Percentiles rank a stretch among this genome's conserved stretches.
phyloP scores from a whole-genome alignment of 306 rosid species.

The Quercus wislizeni region DNA sequence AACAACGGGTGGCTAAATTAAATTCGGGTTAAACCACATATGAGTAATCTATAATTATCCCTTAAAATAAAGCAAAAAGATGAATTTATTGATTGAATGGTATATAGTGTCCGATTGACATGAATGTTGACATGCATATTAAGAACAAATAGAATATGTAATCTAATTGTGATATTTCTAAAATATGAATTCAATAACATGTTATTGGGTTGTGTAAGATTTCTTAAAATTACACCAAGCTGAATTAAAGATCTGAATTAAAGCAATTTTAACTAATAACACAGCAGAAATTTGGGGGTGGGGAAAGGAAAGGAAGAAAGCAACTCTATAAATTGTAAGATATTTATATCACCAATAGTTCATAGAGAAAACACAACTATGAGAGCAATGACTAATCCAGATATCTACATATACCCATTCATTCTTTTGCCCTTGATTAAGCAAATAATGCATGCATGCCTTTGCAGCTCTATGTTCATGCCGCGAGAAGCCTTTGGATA shows the following conservation, averaged over 20 bases:
- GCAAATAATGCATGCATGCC: not conserved
- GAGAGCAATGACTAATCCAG: not conserved
- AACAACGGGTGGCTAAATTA: too few species aligned
- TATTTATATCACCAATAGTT: not conserved
- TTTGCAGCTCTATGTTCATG: constrained; percentile 35
- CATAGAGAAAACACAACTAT: not conserved
- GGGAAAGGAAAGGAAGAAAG: not conserved
- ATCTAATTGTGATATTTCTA: too few species aligned
- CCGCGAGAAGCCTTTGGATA: constrained; percentile 81
- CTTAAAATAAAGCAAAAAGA: not conserved
- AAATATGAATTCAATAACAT: too few species aligned
- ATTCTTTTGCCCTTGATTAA: not conserved
- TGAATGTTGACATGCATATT: too few species aligned
- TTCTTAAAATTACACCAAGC: too few species aligned
- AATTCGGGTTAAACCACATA: too few species aligned
- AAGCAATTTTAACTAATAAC: not conserved
- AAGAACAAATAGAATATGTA: too few species aligned
- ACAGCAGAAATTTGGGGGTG: not conserved
- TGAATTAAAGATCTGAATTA: not conserved
- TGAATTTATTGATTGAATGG: too few species aligned
- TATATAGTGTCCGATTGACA: too few species aligned
- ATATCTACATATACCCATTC: constrained; percentile 12
- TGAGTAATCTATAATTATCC: too few species aligned
- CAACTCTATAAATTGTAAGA: not conserved
- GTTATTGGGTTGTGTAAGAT: too few species aligned